These are phyloP conservation scores for Hypoxylon sp. DNA, from an alignment of 2,329 filamentous ascomycete genomes.

Conservation along the genomic window DNA sequence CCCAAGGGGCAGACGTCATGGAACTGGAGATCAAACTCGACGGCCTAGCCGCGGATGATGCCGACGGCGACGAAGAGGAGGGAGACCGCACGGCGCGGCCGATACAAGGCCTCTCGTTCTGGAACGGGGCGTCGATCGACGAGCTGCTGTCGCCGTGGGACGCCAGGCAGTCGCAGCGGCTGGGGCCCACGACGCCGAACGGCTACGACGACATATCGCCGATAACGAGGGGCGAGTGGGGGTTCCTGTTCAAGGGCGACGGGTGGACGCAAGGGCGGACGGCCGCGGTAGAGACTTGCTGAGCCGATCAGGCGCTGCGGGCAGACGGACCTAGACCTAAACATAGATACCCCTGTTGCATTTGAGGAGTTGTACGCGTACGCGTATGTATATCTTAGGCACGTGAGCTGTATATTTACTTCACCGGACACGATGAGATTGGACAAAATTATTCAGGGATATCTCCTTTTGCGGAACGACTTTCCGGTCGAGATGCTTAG, in stretches of 20 bases:
- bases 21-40: conserved; percentile 32
- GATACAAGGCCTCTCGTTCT: conserved; percentile 34
- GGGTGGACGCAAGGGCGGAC: conserved; percentile 59
- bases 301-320: conserved; percentile 40
- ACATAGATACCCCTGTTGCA: conserved; percentile 2
- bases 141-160: conserved; percentile 53
- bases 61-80: conserved; percentile 53
- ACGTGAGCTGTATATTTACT: background rate
- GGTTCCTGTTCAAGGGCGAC: conserved; percentile 67
- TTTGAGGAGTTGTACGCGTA: conserved; percentile 2
- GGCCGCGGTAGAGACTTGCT: conserved; percentile 66
- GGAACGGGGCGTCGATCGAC: conserved; percentile 57
- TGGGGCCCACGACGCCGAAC: conserved; percentile 69
- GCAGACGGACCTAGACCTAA: background rate
- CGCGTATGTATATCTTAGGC: no score
- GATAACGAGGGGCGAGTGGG: conserved; percentile 72
- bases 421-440: background rate
- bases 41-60: conserved; percentile 26
- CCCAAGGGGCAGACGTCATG: background rate
- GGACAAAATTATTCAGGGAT: conserved; percentile 5
- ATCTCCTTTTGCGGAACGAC: background rate
- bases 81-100: conserved; percentile 50
- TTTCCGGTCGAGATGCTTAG: background rate
- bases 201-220: conserved; percentile 73
- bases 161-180: conserved; percentile 41